Conservation (phyloP, 148 eudicot genomes). For the Silene latifolia region DNA sequence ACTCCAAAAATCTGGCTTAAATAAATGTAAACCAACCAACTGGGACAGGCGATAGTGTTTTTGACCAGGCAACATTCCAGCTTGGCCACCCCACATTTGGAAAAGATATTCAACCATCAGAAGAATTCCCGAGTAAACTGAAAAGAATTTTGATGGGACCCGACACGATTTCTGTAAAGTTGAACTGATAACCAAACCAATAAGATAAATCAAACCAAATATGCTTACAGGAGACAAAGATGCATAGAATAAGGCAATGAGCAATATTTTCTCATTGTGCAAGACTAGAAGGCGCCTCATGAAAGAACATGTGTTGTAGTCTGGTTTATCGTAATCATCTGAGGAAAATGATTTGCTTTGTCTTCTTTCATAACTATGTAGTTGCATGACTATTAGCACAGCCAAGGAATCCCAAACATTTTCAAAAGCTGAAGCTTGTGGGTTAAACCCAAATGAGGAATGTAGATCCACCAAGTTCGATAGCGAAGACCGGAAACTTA, state of each 20-base stretch:
- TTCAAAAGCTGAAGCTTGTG: constrained; percentile 49
- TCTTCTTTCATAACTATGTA: constrained; percentile 87
- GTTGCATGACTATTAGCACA: constrained; percentile 81
- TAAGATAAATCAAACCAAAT: constrained; percentile 69
- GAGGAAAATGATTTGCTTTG: constrained; percentile 48
- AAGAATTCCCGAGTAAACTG: constrained; percentile 66
- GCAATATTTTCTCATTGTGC: constrained; percentile 81
- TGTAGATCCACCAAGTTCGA: constrained; percentile 53
- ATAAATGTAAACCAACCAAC: constrained; percentile 59
- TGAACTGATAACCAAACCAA: constrained; percentile 62
- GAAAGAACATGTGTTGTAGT: constrained; percentile 55
- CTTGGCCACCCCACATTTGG: constrained; percentile 76
- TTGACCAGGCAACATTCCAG: constrained; percentile 79
- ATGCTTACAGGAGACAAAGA: constrained; percentile 79
- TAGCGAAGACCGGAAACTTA: constrained; percentile 55
- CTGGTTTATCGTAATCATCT: constrained; percentile 40
- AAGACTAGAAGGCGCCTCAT: constrained; percentile 66
- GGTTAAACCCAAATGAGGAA: constrained; percentile 50
- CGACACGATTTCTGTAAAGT: constrained; percentile 62
- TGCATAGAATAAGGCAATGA: constrained; percentile 69
- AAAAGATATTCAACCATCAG: constrained; percentile 67
- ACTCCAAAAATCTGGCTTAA: constrained; percentile 61
- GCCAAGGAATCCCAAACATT: constrained; percentile 80
- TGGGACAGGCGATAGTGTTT: constrained; percentile 45
- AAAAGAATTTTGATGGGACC: constrained; percentile 70